Conservation (phyloP, 1,284 basidiomycete genomes). For the Thecaphora frezii region DNA sequence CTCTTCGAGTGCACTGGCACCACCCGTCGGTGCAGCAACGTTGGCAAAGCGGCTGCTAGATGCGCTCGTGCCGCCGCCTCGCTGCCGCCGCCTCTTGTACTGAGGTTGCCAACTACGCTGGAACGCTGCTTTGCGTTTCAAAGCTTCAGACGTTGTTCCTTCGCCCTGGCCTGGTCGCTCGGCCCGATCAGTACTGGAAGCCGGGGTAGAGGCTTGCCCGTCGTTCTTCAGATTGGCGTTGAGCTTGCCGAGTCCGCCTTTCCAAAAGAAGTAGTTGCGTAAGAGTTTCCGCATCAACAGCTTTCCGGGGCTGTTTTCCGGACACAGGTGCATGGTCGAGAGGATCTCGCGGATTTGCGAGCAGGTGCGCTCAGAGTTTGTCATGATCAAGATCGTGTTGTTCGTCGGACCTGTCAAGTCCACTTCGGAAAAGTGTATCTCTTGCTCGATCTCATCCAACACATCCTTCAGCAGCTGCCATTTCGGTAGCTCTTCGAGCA, state of each 20-base stretch:
- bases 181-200: no score
- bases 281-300: slow-evolving; percentile 77
- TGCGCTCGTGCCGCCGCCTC: slow-evolving; percentile 45
- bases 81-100: slow-evolving; percentile 59
- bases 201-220: neutral
- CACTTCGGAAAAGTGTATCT: slow-evolving; percentile 66
- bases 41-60: slow-evolving; percentile 11
- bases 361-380: slow-evolving; percentile 38
- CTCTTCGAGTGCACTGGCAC: slow-evolving; percentile 36
- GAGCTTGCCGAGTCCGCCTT: slow-evolving; percentile 65
- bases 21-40: slow-evolving; percentile 1
- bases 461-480: slow-evolving; percentile 85
- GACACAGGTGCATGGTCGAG: slow-evolving; percentile 34
- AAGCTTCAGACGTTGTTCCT: slow-evolving; percentile 16
- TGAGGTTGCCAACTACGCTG: slow-evolving; percentile 45
- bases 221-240: slow-evolving; percentile 39
- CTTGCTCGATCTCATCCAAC: slow-evolving; percentile 86
- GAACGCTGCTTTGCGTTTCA: slow-evolving; percentile 42
- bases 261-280: slow-evolving; percentile 78
- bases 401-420: slow-evolving; percentile 22
- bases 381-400: slow-evolving; percentile 56
- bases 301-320: slow-evolving; percentile 51
- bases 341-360: slow-evolving; percentile 49
- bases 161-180: neutral
- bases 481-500: slow-evolving; percentile 92